Evolutionary conservation across 2,329 filamentous ascomycete genomes (phyloP), one percentile per base, ranked within the genome.

Genomic region (Alternaria solani): DNA sequence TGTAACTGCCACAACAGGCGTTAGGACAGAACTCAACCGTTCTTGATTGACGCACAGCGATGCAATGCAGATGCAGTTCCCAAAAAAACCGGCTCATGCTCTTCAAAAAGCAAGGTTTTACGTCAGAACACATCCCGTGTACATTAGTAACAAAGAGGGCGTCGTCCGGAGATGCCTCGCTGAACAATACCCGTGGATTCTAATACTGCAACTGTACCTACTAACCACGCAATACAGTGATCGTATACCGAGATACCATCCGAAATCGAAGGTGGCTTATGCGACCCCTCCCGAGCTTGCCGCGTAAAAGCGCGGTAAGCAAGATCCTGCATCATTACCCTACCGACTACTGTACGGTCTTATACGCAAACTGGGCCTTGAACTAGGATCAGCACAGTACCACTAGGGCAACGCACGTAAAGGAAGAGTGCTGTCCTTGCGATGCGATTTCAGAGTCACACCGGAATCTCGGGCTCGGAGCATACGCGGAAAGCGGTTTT

Each of bases 401-500:
- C 39, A 36, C 36, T 49, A 36, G 32, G 46, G 25, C 25, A 8
- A 55, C 23, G 23, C 38, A 34, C 38, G 38, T 12, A 41, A 36
- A 47, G 9, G 55, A 57, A 55, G 11, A 53, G 34, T 55, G 51
- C 43, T 9, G 41, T 65, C 42, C 39, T 48, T 56, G 63, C 63
- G 56, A 51, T 61, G 58, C 57, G 62, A 41, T 43, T 43, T 49
- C 39, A 49, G 25, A 55, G 52, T 23, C 14, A 48, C 39, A 36
- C 28, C 57, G 47, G 57, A 36, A 51, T 47, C 41, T 55, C 43
- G 48, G 34, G 36, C 51, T 65, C 63, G 67, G 64, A 61, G 69
- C 59, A 70, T 55, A 44, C 44, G 59, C 65, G 62, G 65, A 57
- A 67, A 59, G 67, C 54, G 51, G 39, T 59, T 36, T 51, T 54